Evolutionary conservation across 306 rosid genomes (phyloP).

Genomic region (Herpetospermum pedunculosum): DNA sequence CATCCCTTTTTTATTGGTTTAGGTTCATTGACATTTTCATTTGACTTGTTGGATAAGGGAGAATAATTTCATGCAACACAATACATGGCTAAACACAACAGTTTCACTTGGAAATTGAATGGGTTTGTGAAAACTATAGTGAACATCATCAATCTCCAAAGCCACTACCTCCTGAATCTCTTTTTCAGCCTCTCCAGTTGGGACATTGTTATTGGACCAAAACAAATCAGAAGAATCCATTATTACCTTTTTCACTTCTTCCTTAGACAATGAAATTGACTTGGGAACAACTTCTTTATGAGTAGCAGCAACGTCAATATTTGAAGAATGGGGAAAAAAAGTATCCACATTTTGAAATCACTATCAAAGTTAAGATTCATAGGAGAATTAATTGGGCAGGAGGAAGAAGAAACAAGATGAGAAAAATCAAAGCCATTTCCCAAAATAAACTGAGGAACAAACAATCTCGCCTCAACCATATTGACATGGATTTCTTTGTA

Average conservation of each 20-base stretch:
- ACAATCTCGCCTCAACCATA: slow-evolving; percentile 97
- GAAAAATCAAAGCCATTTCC: too few species aligned
- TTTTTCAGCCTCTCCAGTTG: slow-evolving; percentile 17
- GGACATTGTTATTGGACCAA: slow-evolving; percentile 21
- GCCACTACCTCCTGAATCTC: slow-evolving; percentile 36
- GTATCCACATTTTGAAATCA: slow-evolving; percentile 50
- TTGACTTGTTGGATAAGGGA: too few species aligned
- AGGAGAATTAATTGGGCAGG: too few species aligned
- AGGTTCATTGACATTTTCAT: too few species aligned
- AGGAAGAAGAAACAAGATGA: too few species aligned
- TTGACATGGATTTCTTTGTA: slow-evolving; percentile 70
- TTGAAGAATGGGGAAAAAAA: slow-evolving; percentile 33
- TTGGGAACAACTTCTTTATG: slow-evolving; percentile 31
- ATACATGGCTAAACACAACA: too few species aligned
- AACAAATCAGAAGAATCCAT: slow-evolving; percentile 16
- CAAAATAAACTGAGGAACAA: too few species aligned
- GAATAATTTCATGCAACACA: too few species aligned
- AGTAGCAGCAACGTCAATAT: slow-evolving; percentile 21
- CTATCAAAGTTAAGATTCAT: slow-evolving; percentile 68
- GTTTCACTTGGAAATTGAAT: slow-evolving; percentile 79
- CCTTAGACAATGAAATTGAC: neutral
- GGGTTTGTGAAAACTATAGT: slow-evolving; percentile 30
- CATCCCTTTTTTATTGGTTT: too few species aligned
- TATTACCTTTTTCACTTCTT: neutral
- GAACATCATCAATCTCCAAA: slow-evolving; percentile 24